Conservation (phyloP, 1,139 yeast genomes). For the Yamadazyma buinensis region DNA sequence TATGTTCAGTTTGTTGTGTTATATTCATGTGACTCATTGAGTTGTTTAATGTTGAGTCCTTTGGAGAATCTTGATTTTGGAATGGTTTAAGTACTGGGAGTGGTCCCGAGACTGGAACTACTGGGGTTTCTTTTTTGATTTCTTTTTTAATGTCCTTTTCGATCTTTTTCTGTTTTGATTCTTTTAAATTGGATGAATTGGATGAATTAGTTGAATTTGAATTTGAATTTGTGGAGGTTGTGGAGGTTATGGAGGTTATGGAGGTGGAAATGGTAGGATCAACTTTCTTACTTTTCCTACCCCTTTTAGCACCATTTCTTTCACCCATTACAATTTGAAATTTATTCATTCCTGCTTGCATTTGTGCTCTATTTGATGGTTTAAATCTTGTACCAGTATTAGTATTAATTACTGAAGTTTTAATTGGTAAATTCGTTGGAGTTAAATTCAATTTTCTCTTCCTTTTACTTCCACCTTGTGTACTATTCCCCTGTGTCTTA, state of each 20-base stretch:
- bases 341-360: slow-evolving; percentile 47
- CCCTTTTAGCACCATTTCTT: slow-evolving; percentile 39
- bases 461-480: background rate
- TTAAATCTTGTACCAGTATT: slow-evolving; percentile 12
- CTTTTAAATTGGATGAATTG: background rate
- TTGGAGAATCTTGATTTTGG: background rate
- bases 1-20: slow-evolving; percentile 19
- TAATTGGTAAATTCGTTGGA: slow-evolving; percentile 8
- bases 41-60: slow-evolving; percentile 5
- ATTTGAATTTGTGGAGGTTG: no score
- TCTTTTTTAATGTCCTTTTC: no score
- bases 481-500: background rate
- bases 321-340: slow-evolving; percentile 54
- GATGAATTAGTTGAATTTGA: no score
- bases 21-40: slow-evolving; percentile 26
- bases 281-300: slow-evolving; percentile 18
- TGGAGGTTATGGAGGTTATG: background rate
- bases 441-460: slow-evolving; percentile 3
- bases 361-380: slow-evolving; percentile 24
- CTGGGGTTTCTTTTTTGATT: no score
- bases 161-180: slow-evolving; percentile 9
- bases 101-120: no score
- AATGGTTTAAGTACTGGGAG: background rate
- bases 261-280: background rate
- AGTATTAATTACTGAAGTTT: slow-evolving; percentile 6